Evolutionary conservation across 2,329 filamentous ascomycete species (phyloP).

Genomic region (Verticillium klebahnii): DNA sequence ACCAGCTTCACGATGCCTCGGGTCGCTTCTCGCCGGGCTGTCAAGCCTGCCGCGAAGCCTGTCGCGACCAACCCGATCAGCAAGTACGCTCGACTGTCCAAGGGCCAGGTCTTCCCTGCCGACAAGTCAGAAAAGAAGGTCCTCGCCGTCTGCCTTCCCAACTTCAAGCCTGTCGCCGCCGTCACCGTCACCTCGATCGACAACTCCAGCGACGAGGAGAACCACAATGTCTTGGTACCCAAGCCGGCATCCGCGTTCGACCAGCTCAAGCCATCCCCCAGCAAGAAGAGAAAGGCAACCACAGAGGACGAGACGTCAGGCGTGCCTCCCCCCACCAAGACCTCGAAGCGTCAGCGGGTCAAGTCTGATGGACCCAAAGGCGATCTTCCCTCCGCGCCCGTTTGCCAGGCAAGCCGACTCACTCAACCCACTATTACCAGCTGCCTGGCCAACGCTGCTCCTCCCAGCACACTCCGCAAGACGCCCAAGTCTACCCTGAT

Average conservation of each 20-base stretch:
- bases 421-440: not conserved
- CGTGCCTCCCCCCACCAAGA: not conserved
- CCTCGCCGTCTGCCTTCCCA: constrained; percentile 8
- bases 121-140: constrained; percentile 9
- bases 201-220: constrained; percentile 6
- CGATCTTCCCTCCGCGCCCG: not conserved
- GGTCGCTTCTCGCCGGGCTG: constrained; percentile 10
- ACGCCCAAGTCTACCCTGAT: constrained; percentile 22
- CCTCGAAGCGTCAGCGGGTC: constrained; percentile 10
- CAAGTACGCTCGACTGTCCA: constrained; percentile 13
- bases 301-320: constrained; percentile 4
- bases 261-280: not conserved
- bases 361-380: constrained; percentile 6
- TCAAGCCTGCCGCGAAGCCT: constrained; percentile 7
- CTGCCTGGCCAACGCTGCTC: not conserved
- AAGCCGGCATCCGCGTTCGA: not conserved
- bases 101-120: constrained; percentile 2
- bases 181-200: constrained; percentile 1
- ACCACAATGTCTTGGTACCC: not conserved
- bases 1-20: constrained; percentile 10
- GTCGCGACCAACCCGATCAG: constrained; percentile 7
- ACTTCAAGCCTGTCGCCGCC: not conserved
- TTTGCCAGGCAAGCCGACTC: not conserved
- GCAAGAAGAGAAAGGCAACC: constrained; percentile 11
- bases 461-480: constrained; percentile 10